Base-by-base conservation (phyloP, 768 basidiomycete genomes). In the Mycena venus region DNA sequence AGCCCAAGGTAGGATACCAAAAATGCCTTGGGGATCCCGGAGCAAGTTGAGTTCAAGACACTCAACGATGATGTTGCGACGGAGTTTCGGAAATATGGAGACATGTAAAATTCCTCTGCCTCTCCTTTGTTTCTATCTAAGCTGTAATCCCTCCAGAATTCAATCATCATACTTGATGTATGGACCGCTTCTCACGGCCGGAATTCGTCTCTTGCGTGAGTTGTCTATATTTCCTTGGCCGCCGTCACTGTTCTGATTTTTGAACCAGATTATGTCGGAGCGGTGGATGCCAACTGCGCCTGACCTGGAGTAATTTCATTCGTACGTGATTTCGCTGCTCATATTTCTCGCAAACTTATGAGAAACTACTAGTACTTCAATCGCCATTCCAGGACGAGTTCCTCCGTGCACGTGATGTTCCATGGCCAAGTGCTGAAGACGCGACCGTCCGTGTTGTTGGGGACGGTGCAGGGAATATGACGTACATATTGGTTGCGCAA, bases 401-500 rank as follows among this genome's bases (percentile, higher is more conserved):
- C 70, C 75, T 78, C 31, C 51, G 38, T 17, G 61, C 80, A 6
- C 75, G 76, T 0, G 84, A 84, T 56, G 58, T 82, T 6, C 80
- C 81, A 3, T 84, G 82, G 83, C 79, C 76, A 1, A 68, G 69
- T 73, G 70, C 64, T 23, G 40, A 70, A 27, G 76, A 77, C 40
- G 75, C 71, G 9, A 81, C 80, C 31, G 79, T 82, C 8, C 83
- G 81, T 12, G 76, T 70, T 6, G 77, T 82, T 15, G 82, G 79
- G 0, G 73, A 78, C 19, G 83, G 83, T n/a, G 83, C 84, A 9
- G 84, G 84, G 0, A 79, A 81, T 32, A 77, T 84, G 75, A 83
- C 84, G 5, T 83, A 76, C 68, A 75, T 83, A 14, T 73, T 84
- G n/a, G 38, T 84, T n/a, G 72, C 71, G 15, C 77, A 80, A 17